Evolutionary conservation across 352 stramenopile species (phyloP).

Genomic region (Globisporangium splendens): DNA sequence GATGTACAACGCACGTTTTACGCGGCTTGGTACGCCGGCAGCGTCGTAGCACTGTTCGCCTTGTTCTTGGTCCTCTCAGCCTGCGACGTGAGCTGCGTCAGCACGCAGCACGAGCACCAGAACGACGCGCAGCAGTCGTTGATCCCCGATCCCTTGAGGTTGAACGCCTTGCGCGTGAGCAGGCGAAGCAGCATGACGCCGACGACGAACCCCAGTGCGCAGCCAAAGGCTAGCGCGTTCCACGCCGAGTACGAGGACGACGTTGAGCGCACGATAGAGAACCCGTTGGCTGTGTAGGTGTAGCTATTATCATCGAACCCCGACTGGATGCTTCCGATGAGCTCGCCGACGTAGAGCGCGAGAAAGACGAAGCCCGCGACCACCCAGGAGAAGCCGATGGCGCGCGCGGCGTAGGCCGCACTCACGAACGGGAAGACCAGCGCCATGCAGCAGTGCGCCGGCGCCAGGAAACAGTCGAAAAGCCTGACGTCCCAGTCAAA

Average conservation of each 20-base stretch:
- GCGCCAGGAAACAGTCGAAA: slow-evolving; percentile 17
- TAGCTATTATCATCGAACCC: not conserved
- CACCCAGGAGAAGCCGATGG: slow-evolving; percentile 6
- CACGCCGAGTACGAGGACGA: not conserved
- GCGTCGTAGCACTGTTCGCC: slow-evolving; percentile 1
- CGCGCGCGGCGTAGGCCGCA: slow-evolving; percentile 4
- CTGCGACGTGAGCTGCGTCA: slow-evolving; percentile 20
- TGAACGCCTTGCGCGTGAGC: not conserved
- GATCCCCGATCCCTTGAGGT: slow-evolving; percentile 6
- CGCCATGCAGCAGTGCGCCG: slow-evolving; percentile 21
- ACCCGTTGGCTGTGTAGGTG: slow-evolving; percentile 21
- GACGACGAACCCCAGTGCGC: not conserved
- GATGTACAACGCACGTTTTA: not conserved
- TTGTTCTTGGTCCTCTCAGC: slow-evolving; percentile 13
- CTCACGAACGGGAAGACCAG: slow-evolving; percentile 22
- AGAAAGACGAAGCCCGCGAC: slow-evolving; percentile 1
- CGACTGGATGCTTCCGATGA: not conserved
- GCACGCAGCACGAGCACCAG: slow-evolving; percentile 18
- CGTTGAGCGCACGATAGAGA: slow-evolving; percentile 16
- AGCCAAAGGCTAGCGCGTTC: not conserved
- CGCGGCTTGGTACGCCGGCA: slow-evolving; percentile 5
- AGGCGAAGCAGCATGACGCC: not conserved
- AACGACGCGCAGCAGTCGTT: slow-evolving; percentile 11
- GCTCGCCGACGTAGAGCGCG: not conserved
- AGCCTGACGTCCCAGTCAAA: slow-evolving; percentile 14